Base-by-base conservation (phyloP, 441 rosid genomes). In the Erysimum pusillum region DNA sequence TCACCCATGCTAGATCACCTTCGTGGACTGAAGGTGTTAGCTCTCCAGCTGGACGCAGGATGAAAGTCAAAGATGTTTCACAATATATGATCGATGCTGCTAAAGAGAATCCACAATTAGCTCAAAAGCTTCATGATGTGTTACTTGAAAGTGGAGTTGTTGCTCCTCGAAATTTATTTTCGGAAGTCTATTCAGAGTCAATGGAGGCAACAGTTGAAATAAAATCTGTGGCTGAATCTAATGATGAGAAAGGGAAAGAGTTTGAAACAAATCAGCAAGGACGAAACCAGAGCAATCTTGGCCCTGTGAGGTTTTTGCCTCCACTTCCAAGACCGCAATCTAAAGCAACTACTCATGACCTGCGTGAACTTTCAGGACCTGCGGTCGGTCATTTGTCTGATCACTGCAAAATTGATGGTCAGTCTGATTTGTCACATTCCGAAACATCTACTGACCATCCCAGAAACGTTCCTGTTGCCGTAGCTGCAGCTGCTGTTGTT, bases 1-100 rank as follows among this genome's bases (percentile, higher is more conserved):
- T 80, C 76, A 41, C 78, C 0, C 99, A 95, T 84, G 87, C 85
- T 49, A 89, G 97, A 81, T 90, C 92, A 75, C 99, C 98, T 67
- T 95, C 99, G 52, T 95, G 99, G 99, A 95, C 99, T n/a, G 99
- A 92, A 89, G 99, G 99, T 74, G 90, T 92, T 73, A 90, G 87
- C 82, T 92, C 93, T 51, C 98, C 98, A 13, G 96, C 97, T 60
- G 98, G 75, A 13, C 94, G 69, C 48, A 87, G 87, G 84, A 92
- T 89, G 99, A 91, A 95, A 86, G 98, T 91, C 76, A 95, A 93
- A 91, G 92, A 95, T 82, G 98, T 95, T 78, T 95, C 99, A 36
- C 89, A 83, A 68, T 95, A 95, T 79, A 90, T 95, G 98, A 90
- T 95, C 67, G 91, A 95, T 82, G 99, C 97, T 72, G 97, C 99